Base-by-base conservation (phyloP, 1,284 basidiomycete species). In the Quambalaria eucalypti region DNA sequence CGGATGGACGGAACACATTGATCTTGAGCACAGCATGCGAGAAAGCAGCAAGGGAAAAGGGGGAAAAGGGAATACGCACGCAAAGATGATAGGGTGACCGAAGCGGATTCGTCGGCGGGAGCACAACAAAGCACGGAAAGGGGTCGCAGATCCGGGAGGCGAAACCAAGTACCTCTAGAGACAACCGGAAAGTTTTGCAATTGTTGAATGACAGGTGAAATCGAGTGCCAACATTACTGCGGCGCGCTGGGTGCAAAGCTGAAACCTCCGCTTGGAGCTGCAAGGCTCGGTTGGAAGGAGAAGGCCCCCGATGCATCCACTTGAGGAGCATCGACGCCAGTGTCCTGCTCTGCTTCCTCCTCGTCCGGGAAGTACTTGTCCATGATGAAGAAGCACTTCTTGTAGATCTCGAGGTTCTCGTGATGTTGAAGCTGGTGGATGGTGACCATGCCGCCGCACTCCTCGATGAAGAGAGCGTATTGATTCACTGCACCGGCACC, bases 351-450 rank as follows among this genome's bases (percentile, higher is more conserved):
- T 62, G 79, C 80, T 60, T 80, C 81, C 59, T 81, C 80, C 66
- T 81, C 74, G 50, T 76, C 74, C 19, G 74, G 72, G 69, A 75
- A 76, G 64, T 76, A 74, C 62, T 71, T 70, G 68, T 74, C 72
- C 72, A 74, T 74, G 77, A 97, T 96, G 78, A 91, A 93, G 84
- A 95, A 98, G 60, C 92, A 93, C 81, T 98, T 98, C 83, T 96
- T 97, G 82, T 98, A 82, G 73, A 98, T 98, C 74, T 98, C 93
- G 78, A 97, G 79, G 79, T 97, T 99, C 80, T 98, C 93, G 78
- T 98, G 95, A 78, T 95, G 91, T 79, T 99, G 95, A 61, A 98
- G 84, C 78, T 96, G 93, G 82, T 97, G 93, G 76, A 98, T 96
- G 25, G 90, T 87, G 63, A 93, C 66, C 73, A 99, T 97, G 51